Percentiles rank a stretch among this genome's conserved stretches.
Conservation (phyloP, 192 early-diverging fungal species). For the Coemansia sp. region DNA sequence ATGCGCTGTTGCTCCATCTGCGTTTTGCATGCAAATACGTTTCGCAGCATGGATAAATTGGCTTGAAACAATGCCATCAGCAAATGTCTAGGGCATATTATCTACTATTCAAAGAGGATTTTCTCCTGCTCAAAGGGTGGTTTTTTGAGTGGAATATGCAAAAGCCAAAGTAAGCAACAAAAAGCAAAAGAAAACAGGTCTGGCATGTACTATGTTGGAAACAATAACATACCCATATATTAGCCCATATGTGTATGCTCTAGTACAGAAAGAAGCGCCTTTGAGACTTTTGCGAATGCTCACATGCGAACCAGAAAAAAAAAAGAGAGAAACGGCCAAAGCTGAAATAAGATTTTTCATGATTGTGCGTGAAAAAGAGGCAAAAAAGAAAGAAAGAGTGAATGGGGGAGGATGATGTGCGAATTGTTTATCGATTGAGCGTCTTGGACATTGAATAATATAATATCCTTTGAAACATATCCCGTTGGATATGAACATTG, state of each 20-base stretch:
- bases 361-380: neutral
- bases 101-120: neutral
- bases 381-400: neutral
- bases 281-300: neutral
- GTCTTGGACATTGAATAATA: neutral
- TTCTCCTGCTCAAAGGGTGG: too few relatives aligned
- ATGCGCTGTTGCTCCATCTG: neutral
- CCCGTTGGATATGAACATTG: neutral
- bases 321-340: neutral
- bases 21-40: neutral
- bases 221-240: neutral
- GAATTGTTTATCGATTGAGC: constrained; percentile 1
- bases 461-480: neutral
- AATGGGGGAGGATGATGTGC: neutral
- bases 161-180: neutral
- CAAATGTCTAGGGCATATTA: neutral
- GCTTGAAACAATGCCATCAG: neutral
- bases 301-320: neutral
- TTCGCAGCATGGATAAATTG: neutral
- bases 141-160: too few relatives aligned
- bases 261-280: neutral
- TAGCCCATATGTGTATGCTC: neutral
- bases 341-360: neutral
- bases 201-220: neutral
- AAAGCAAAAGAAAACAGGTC: neutral